Evolutionary conservation across 1,139 yeast genomes (phyloP), one percentile per base, ranked within the genome.

Genomic region (Pichia sp.): DNA sequence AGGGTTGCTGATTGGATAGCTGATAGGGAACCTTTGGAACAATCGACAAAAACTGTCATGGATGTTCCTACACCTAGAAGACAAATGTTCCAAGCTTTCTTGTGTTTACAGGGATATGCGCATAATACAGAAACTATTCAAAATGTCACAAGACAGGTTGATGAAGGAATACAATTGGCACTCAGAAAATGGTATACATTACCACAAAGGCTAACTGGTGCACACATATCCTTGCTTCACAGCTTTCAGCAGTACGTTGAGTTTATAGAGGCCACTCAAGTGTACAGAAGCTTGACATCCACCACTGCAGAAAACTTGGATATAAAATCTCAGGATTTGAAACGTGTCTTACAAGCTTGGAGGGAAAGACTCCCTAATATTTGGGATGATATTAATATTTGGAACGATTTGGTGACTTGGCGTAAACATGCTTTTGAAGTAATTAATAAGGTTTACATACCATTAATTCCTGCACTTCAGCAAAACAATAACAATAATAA

Each of bases 341-440:
- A 93, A 72, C 81, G 98, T 56, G 97, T 93, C 1, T 73, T 95
- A 52, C 97, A 90, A 67, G 96, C 97, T 0, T 95, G 99, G 99
- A 79, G 99, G 67, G 99, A 93, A 68, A 83, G 99, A 61, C 75
- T 95, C 53, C 99, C 99, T 10, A 95, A 95, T 64, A 76, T 83
- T 13, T 93, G 97, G 97, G 99, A 95, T 72, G 99, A 95, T 68
- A 92, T 95, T 63, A 92, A 90, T 68, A 81, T 92, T 60, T 95
- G 99, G 99, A 92, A 95, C 62, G 99, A 95, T 67, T 75, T 95
- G 60, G 96, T 93, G 8, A 92, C 99, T 0, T 95, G 99, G 98
- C 80, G 99, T 67, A 97, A 93, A 70, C 98, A 93, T 71, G 97
- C 97, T 0, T 95, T 95, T 78, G 92, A 89, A 62, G 97, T 92